A percentile compares a stretch with the other conserved stretches of the same genome.
Evolutionary conservation across 2,329 filamentous ascomycete species (phyloP).

Genomic region (Gaeumannomyces tritici): DNA sequence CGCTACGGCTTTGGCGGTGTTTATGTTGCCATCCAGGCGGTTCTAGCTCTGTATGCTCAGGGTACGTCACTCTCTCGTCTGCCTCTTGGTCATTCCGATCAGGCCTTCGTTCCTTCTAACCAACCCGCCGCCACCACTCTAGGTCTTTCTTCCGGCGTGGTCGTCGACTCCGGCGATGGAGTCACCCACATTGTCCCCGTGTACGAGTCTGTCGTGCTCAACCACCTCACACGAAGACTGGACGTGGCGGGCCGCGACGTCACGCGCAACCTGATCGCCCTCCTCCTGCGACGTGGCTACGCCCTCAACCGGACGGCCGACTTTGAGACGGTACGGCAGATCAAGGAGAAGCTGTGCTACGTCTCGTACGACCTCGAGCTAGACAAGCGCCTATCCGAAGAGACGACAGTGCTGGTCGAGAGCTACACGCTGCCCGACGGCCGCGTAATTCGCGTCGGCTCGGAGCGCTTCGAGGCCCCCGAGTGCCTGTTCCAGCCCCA

Average conservation of each 20-base stretch:
- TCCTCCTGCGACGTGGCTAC: constrained; percentile 88
- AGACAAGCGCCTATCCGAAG: constrained; percentile 91
- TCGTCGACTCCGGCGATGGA: constrained; percentile 95
- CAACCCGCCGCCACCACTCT: neutral
- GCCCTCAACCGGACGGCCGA: constrained; percentile 96
- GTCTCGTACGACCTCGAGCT: constrained; percentile 96
- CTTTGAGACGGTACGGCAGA: constrained; percentile 97
- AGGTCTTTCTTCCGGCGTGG: constrained; percentile 88
- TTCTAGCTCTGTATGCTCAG: constrained; percentile 92
- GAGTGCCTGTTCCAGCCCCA: constrained; percentile 99
- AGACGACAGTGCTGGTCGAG: constrained; percentile 94
- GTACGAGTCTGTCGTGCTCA: constrained; percentile 95
- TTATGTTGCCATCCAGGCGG: constrained; percentile 96
- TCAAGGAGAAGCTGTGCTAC: constrained; percentile 99
- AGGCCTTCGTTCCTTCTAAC: neutral
- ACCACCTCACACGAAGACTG: constrained; percentile 87
- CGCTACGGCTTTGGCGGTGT: constrained; percentile 93
- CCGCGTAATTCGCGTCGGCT: constrained; percentile 89
- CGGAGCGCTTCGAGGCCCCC: constrained; percentile 94
- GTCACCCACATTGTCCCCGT: constrained; percentile 98
- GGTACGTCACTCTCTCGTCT: constrained; percentile 34
- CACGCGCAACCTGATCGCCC: constrained; percentile 93
- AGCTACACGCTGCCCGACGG: constrained; percentile 96
- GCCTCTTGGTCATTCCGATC: neutral
- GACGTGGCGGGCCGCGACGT: constrained; percentile 96